phyloP scores from a whole-genome alignment of 805 yeast genomes.

The Kuraishia molischiana region DNA sequence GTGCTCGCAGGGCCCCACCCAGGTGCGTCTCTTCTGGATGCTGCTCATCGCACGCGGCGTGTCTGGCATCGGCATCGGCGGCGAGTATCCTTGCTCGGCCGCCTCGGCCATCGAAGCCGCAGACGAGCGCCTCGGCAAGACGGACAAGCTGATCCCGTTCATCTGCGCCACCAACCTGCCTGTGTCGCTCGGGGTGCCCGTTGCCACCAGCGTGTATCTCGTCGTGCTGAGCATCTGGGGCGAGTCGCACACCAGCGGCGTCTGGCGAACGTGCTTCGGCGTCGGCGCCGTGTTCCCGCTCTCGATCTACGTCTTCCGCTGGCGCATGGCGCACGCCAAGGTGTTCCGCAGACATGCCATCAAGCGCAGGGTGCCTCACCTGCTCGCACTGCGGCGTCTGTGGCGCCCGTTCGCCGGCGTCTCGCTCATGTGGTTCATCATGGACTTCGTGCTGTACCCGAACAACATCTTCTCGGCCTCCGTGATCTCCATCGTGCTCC shows the following conservation, averaged over 20 bases:
- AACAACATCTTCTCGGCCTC: constrained; percentile 48
- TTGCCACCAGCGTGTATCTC: constrained; percentile 33
- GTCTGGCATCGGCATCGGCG: constrained; percentile 56
- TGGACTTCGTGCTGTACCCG: constrained; percentile 58
- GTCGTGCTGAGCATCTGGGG: constrained; percentile 33
- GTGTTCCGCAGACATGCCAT: constrained; percentile 34
- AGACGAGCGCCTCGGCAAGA: constrained; percentile 26
- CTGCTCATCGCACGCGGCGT: constrained; percentile 43
- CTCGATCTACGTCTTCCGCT: constrained; percentile 56
- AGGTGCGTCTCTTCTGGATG: constrained; percentile 43
- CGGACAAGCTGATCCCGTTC: constrained; percentile 30
- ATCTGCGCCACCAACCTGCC: constrained; percentile 36
- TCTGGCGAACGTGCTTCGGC: constrained; percentile 40
- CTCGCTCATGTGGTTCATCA: constrained; percentile 50
- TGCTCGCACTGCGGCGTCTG: constrained; percentile 39
- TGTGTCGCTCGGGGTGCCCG: constrained; percentile 36
- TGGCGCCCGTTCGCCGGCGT: constrained; percentile 44
- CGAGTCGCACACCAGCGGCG: constrained; percentile 19
- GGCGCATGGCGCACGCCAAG: constrained; percentile 42
- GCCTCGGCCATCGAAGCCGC: constrained; percentile 56
- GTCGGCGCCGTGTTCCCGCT: constrained; percentile 46
- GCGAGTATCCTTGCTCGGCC: constrained; percentile 59
- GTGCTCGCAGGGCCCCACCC: constrained; percentile 43
- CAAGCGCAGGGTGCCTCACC: constrained; percentile 42
- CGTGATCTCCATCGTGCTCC: constrained; percentile 33